Base-by-base conservation (phyloP, 1,284 basidiomycete genomes). In the Cryptococcus neoformans region DNA sequence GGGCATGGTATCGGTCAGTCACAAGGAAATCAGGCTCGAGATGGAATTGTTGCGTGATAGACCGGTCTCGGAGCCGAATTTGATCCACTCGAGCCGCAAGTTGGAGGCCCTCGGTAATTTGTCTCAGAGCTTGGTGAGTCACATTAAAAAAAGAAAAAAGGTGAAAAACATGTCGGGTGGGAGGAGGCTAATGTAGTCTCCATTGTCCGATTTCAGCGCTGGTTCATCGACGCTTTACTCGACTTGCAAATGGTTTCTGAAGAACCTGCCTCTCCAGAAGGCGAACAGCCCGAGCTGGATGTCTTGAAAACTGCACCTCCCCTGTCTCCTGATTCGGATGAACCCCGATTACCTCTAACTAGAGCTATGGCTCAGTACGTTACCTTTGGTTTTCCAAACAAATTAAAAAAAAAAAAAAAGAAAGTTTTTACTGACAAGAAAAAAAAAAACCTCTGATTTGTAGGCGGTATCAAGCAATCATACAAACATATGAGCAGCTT, bases 401-500 rank as follows among this genome's bases (percentile, higher is more conserved):
- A 28, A 2, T 28, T 28, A 28, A 28, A 28, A 28, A 28, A 28
- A 28, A n/a, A n/a, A n/a, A 12, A 34, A 44, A n/a, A n/a, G n/a
- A n/a, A n/a, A n/a, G n/a, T n/a, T n/a, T 28, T 28, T 28, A 28
- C 28, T 28, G 28, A 28, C 28, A 28, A 28, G 4, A 28, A 28
- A 28, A n/a, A n/a, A n/a, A 12, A 34, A 44, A n/a, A n/a, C 55
- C 56, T 4, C 4, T 28, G 28, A 28, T 28, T 28, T 28, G 28
- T 57, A 93, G 92, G 60, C 90, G 92, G 36, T 95, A 92, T 78
- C 87, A 93, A 70, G 87, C 92, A 0, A 81, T 98, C 45, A 81
- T 95, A 40, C 86, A 88, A 74, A 95, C 93, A 2, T 99, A 92
- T 66, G 85, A 87, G 55, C 90, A 93, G 65, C 82, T 99, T 5